These are phyloP conservation scores for Aureobasidium vineae DNA, from an alignment of 2,329 filamentous ascomycete species.

Conservation along the genomic window DNA sequence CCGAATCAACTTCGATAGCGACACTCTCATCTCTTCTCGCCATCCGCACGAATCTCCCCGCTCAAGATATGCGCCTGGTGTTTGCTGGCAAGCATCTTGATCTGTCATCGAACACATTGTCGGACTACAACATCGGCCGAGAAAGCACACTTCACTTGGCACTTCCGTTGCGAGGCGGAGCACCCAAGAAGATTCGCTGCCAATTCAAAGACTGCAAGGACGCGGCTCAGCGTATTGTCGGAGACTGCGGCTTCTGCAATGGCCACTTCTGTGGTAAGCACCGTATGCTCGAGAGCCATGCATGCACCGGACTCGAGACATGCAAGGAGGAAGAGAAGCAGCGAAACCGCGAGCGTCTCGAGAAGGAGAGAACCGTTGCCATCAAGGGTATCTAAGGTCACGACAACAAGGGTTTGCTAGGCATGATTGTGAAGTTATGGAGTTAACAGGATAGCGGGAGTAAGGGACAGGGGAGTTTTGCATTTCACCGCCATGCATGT, in stretches of 20 bases:
- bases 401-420: neutral
- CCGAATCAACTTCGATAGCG: slow-evolving; percentile 53
- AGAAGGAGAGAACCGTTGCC: slow-evolving; percentile 88
- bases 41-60: slow-evolving; percentile 55
- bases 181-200: slow-evolving; percentile 78
- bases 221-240: slow-evolving; percentile 86
- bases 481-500: neutral
- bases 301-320: slow-evolving; percentile 88
- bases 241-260: slow-evolving; percentile 92
- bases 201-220: slow-evolving; percentile 86
- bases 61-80: slow-evolving; percentile 54
- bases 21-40: slow-evolving; percentile 58
- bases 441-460: neutral
- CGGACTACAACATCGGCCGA: slow-evolving; percentile 50
- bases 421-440: neutral
- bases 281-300: slow-evolving; percentile 88
- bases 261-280: slow-evolving; percentile 96
- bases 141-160: slow-evolving; percentile 56
- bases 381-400: slow-evolving; percentile 74
- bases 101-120: slow-evolving; percentile 44
- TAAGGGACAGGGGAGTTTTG: neutral
- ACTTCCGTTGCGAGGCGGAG: slow-evolving; percentile 57
- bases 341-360: slow-evolving; percentile 87
- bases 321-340: slow-evolving; percentile 98
- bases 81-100: slow-evolving; percentile 58